phyloP scores from a whole-genome alignment of 345 rosid species.

The Noccaea bulbosa region DNA sequence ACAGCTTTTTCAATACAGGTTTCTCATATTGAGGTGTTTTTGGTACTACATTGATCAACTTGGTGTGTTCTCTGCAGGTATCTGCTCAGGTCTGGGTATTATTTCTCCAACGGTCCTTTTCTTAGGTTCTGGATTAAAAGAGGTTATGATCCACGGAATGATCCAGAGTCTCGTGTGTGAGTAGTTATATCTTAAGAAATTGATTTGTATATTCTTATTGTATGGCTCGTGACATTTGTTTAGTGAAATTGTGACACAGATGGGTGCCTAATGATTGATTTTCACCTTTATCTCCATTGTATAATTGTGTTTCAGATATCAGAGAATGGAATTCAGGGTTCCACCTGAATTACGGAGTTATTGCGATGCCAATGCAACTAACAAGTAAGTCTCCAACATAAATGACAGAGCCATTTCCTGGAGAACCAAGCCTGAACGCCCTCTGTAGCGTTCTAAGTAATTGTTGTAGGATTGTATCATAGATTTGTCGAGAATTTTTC shows the following conservation, averaged over 20 bases:
- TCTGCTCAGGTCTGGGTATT: slow-evolving; percentile 82
- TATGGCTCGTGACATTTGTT: neutral
- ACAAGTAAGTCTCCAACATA: slow-evolving; percentile 53
- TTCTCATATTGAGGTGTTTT: slow-evolving; percentile 6
- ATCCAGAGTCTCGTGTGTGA: slow-evolving; percentile 96
- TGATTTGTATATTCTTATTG: neutral
- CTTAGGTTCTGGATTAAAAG: slow-evolving; percentile 91
- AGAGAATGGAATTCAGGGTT: slow-evolving; percentile 89
- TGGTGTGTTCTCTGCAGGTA: slow-evolving; percentile 54
- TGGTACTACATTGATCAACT: slow-evolving; percentile 3
- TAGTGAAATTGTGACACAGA: neutral
- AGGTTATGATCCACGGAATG: slow-evolving; percentile 97
- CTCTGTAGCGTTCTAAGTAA: neutral
- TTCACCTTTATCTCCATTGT: neutral
- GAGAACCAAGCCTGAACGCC: neutral
- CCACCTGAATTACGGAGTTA: slow-evolving; percentile 70
- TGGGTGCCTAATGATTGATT: slow-evolving; percentile 1
- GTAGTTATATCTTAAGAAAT: slow-evolving; percentile 31
- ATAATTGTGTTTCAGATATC: slow-evolving; percentile 63
- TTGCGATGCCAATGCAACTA: slow-evolving; percentile 56
- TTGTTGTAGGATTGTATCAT: neutral
- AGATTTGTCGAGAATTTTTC: neutral
- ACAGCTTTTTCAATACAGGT: neutral
- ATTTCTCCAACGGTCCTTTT: slow-evolving; percentile 90
- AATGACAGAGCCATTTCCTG: neutral